Evolutionary conservation across 2,329 filamentous ascomycete species (phyloP).

Genomic region (Piedraia hortae): DNA sequence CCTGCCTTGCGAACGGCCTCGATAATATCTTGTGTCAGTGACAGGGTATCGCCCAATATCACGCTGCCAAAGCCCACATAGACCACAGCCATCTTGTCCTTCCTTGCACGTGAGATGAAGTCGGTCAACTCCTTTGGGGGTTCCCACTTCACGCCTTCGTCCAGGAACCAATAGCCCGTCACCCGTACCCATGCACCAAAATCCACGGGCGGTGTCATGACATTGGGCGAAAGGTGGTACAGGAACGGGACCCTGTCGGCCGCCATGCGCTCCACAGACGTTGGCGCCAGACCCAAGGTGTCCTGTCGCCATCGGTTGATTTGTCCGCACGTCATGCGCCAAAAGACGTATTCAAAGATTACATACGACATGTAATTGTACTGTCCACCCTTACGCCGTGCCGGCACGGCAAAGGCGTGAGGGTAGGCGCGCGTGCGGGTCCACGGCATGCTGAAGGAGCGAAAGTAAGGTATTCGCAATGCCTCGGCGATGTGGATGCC

Average conservation of each 20-base stretch:
- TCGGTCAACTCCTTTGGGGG: constrained; percentile 47
- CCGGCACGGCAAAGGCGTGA: constrained; percentile 80
- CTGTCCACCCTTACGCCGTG: constrained; percentile 76
- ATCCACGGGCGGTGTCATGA: constrained; percentile 82
- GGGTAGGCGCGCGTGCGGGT: constrained; percentile 85
- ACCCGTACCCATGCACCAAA: constrained; percentile 95
- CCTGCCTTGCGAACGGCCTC: constrained; percentile 77
- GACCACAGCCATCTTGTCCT: constrained; percentile 69
- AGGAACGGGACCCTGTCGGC: constrained; percentile 93
- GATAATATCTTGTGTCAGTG: constrained; percentile 76
- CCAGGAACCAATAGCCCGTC: constrained; percentile 93
- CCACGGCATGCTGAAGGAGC: constrained; percentile 98
- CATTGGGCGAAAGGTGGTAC: constrained; percentile 86
- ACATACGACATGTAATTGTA: constrained; percentile 93
- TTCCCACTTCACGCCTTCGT: constrained; percentile 42
- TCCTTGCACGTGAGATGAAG: constrained; percentile 62
- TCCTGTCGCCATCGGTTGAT: constrained; percentile 81
- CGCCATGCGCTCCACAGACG: constrained; percentile 70
- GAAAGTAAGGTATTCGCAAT: constrained; percentile 77
- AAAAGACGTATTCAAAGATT: constrained; percentile 91
- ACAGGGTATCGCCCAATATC: constrained; percentile 66
- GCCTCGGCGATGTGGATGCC: constrained; percentile 95
- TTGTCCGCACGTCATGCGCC: constrained; percentile 74
- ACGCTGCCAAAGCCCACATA: constrained; percentile 96
- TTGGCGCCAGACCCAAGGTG: constrained; percentile 49